phyloP scores from a whole-genome alignment of 2,329 filamentous ascomycete genomes.

The Aspergillus ochraceoroseus region DNA sequence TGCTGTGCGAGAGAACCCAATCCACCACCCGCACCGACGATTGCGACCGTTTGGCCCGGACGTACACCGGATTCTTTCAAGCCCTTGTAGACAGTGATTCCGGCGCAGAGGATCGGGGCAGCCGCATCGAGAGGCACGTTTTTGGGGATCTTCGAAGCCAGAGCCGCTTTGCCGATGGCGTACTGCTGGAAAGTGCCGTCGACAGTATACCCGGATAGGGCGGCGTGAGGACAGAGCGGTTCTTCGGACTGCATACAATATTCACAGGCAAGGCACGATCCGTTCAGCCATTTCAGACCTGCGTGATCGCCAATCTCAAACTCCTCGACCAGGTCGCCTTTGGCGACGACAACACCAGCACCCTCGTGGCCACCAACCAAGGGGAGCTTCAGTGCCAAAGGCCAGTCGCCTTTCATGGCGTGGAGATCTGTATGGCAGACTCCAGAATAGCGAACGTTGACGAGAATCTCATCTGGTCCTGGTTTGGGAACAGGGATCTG shows the following conservation, averaged over 20 bases:
- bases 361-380: slow-evolving; percentile 77
- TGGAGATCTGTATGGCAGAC: slow-evolving; percentile 85
- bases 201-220: slow-evolving; percentile 85
- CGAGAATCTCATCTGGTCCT: slow-evolving; percentile 81
- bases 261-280: slow-evolving; percentile 73
- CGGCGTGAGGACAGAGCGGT: slow-evolving; percentile 69
- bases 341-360: slow-evolving; percentile 76
- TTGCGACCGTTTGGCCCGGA: slow-evolving; percentile 72
- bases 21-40: slow-evolving; percentile 82
- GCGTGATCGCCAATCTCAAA: slow-evolving; percentile 77
- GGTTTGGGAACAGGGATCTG: slow-evolving; percentile 73
- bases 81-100: slow-evolving; percentile 87
- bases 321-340: slow-evolving; percentile 70
- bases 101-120: slow-evolving; percentile 75
- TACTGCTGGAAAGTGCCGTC: slow-evolving; percentile 94
- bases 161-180: slow-evolving; percentile 76
- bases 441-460: slow-evolving; percentile 86
- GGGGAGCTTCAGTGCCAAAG: slow-evolving; percentile 72
- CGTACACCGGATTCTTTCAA: slow-evolving; percentile 73
- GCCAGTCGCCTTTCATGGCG: slow-evolving; percentile 87
- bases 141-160: slow-evolving; percentile 77
- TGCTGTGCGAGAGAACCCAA: slow-evolving; percentile 75
- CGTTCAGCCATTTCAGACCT: slow-evolving; percentile 90
- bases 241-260: slow-evolving; percentile 80
- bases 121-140: slow-evolving; percentile 70